Evolutionary conservation across 257 asterid species (phyloP), one percentile per base, ranked within the genome.

Genomic region (Solanum bukasovii): DNA sequence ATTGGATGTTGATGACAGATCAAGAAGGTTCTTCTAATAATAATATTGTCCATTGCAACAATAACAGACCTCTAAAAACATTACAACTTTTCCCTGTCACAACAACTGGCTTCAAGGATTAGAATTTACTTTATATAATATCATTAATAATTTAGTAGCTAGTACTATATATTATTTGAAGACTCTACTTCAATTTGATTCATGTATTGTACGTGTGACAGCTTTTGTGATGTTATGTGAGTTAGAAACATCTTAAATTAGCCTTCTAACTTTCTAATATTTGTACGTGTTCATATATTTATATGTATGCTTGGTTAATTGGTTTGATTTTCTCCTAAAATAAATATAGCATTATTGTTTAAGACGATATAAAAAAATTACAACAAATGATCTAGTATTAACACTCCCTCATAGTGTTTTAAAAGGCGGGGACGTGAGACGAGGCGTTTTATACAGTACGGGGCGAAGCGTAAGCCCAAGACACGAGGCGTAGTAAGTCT

Each of bases 41-140:
- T 61, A 63, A 63, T 75, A 21, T 75, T 67, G 49, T 31, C 83
- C 91, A 91, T 25, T 90, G 93, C 87, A 89, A 90, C 93, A 88
- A 82, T 35, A 90, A 89, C 65, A 84, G 89, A 74, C 98, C 98
- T 31, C 93, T 93, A 65, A 87, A 91, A 92, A 96, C 98, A 92
- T 95, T 96, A 82, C 90, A 94, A 71, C 98, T 96, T 89, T 96
- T 96, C 84, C 98, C 98, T 25, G 92, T 94, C 63, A 84, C 88
- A 89, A 34, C 78, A 37, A 91, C 91, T 77, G 83, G 59, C 87
- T 25, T 67, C 84, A 88, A 84, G 73, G 87, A 88, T 67, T 77
- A 77, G 87, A 84, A 70, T 29, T 29, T 33, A 13, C 65, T 31
- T 38, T 13, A 27, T 84, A 10, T 40, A 40, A 34, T 84, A 23